Evolutionary conservation across 192 early-diverging fungal genomes (phyloP), one percentile per base, ranked within the genome.

Genomic region (Coemansia sp.): DNA sequence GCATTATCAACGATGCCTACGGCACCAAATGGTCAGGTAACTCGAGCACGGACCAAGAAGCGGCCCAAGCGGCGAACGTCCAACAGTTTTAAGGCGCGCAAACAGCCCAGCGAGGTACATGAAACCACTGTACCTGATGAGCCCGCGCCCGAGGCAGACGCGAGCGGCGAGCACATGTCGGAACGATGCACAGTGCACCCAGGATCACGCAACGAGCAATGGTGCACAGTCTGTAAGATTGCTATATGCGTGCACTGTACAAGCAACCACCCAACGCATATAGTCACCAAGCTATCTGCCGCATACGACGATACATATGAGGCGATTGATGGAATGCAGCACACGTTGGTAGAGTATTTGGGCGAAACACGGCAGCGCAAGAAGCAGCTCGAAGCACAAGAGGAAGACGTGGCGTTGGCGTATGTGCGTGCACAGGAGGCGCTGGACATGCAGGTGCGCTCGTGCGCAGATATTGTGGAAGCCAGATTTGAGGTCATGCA

Each of bases 231-330:
- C 8, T 82, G 80, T 62, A 45, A 55, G 16, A 19, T 48, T 9
- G 71, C 80, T 4, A 69, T 82, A 1, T 82, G 80, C 62, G 29
- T 16, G 27, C 74, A 69, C 55, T 82, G 80, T 62, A 27, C 37
- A 51, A 49, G 53, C 47, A 25, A 45, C 49, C 25, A 77, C 38
- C 25, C 43, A 23, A 16, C 41, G 17, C 80, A 82, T 55, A 19
- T 37, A 8, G 64, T 70, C 3, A 48, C 54, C 31, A 73, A 57
- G 65, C 74, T 82, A 25, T 56, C 74, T 0, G 69, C 61, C 1
- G 74, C 68, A 12, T 82, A 82, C 59, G 74, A 82, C 71, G 80
- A 82, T 45, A 60, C 71, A 8, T 82, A 52, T 38, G 80, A 82
- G 68, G 67, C 60, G 0, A 61, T 82, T 10, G 80, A 82, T 25